Conservation (phyloP, 2,329 filamentous ascomycete species). For the Epichloe coenophiala region DNA sequence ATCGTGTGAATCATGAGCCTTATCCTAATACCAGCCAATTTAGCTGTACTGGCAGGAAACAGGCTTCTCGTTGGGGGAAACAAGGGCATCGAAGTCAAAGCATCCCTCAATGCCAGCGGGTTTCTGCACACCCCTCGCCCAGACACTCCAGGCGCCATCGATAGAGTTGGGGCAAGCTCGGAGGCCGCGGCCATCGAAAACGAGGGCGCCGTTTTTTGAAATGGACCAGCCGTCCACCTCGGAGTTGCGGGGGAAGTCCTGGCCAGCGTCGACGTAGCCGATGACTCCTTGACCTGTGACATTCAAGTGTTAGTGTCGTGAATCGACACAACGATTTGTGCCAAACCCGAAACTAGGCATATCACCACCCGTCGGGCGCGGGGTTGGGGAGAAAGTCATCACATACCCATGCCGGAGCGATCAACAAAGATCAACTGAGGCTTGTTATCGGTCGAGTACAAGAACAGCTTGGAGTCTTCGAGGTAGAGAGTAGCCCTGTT, state of each 20-base stretch:
- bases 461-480: conserved; percentile 29
- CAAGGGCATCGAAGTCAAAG: background rate
- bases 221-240: conserved; percentile 36
- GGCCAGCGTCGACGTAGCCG: conserved; percentile 35
- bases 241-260: conserved; percentile 24
- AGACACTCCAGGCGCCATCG: conserved; percentile 29
- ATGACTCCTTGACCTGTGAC: conserved; percentile 35
- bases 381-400: background rate
- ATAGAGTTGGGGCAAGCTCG: conserved; percentile 38
- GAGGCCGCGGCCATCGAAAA: conserved; percentile 29
- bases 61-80: background rate
- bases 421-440: conserved; percentile 40
- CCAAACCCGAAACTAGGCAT: no score
- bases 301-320: conserved; percentile 2
- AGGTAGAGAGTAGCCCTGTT: conserved; percentile 38
- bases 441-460: conserved; percentile 27
- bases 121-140: conserved; percentile 13
- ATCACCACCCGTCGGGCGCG: no score
- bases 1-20: background rate
- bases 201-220: conserved; percentile 27
- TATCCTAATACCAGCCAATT: background rate
- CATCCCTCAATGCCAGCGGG: background rate
- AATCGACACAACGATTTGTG: no score
- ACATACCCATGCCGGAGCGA: conserved; percentile 43
- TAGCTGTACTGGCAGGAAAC: conserved; percentile 2